Conservation (phyloP, 2,329 filamentous ascomycete species). For the Diaporthe amygdali region DNA sequence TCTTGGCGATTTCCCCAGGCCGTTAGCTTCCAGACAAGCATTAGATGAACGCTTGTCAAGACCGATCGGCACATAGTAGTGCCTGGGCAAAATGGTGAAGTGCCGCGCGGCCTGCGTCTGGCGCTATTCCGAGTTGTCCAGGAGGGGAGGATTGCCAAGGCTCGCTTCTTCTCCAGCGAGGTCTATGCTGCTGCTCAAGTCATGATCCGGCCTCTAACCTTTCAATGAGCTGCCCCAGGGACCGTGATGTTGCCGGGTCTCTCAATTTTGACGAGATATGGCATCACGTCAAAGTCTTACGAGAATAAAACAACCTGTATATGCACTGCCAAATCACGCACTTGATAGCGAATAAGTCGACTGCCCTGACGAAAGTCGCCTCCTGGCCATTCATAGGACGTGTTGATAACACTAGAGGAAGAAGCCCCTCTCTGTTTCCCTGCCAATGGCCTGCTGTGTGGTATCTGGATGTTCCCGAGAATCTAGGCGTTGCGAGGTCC, state of each 20-base stretch:
- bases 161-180: not conserved
- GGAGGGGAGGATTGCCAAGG: not conserved
- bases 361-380: not conserved
- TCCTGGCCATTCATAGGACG: not conserved
- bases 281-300: slow-evolving; percentile 12
- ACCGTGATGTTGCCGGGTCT: not conserved
- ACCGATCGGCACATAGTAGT: not conserved
- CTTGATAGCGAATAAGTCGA: slow-evolving; percentile 10
- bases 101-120: not conserved
- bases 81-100: not conserved
- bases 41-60: not conserved
- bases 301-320: slow-evolving; percentile 7
- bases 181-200: not conserved
- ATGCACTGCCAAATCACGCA: slow-evolving; percentile 11
- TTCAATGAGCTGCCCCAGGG: not conserved
- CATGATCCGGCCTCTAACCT: no score
- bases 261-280: slow-evolving; percentile 6
- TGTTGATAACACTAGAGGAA: not conserved
- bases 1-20: not conserved
- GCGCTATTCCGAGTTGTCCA: not conserved
- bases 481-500: not conserved
- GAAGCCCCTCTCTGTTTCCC: not conserved
- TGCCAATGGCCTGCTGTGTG: not conserved
- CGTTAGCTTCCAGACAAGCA: not conserved
- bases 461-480: not conserved